These are phyloP conservation scores for Apiotrichum sp. DNA, from an alignment of 1,284 basidiomycete species.

Conservation along the genomic window DNA sequence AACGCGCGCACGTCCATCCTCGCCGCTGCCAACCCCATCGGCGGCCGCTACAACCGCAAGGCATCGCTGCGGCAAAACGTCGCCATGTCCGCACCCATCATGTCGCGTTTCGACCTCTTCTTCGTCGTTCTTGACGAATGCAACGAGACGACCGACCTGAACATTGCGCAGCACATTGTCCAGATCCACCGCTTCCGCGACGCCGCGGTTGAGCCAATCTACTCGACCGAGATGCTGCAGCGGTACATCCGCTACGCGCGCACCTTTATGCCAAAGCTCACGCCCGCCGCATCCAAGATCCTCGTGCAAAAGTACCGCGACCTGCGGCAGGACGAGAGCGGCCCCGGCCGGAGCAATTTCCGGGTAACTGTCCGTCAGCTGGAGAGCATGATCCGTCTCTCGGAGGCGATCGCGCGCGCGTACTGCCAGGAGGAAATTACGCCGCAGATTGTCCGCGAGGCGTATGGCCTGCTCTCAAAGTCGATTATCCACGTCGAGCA, in stretches of 20 bases:
- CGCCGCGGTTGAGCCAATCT: constrained; percentile 90
- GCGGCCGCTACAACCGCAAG: constrained; percentile 94
- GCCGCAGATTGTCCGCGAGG: constrained; percentile 90
- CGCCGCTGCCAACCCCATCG: constrained; percentile 95
- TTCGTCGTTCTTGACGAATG: constrained; percentile 98
- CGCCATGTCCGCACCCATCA: constrained; percentile 97
- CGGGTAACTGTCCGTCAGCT: constrained; percentile 97
- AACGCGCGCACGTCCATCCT: constrained; percentile 97
- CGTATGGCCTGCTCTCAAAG: constrained; percentile 85
- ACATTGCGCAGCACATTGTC: constrained; percentile 95
- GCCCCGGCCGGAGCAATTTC: constrained; percentile 82
- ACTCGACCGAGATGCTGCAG: constrained; percentile 92
- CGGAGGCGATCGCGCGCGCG: constrained; percentile 93
- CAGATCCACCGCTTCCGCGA: constrained; percentile 95
- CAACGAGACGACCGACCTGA: constrained; percentile 84
- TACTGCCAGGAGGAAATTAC: constrained; percentile 92
- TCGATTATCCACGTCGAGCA: constrained; percentile 99
- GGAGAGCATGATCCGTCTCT: constrained; percentile 96
- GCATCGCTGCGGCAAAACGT: constrained; percentile 90
- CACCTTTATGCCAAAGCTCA: constrained; percentile 96
- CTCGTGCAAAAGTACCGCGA: constrained; percentile 94
- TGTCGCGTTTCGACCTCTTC: constrained; percentile 98
- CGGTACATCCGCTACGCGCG: constrained; percentile 94
- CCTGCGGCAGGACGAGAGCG: constrained; percentile 85
- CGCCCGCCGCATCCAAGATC: constrained; percentile 83